These are phyloP conservation scores for Xanthoceras sorbifolium DNA, from an alignment of 345 rosid genomes.

Conservation along the genomic window DNA sequence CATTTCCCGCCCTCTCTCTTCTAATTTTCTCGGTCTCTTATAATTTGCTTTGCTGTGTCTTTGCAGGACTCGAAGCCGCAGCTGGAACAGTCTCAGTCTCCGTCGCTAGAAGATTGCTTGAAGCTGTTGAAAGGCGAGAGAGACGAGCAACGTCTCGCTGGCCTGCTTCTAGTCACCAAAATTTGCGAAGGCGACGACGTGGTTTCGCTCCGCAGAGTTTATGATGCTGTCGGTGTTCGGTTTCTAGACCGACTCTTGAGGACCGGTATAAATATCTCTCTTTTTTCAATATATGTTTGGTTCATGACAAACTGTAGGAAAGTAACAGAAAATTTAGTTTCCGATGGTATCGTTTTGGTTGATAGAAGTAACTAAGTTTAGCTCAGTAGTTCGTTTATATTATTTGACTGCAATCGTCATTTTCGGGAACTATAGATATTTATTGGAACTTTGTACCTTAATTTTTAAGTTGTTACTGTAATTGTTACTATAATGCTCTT, in stretches of 20 bases:
- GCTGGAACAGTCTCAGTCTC: conserved; percentile 12
- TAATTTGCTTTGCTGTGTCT: not conserved
- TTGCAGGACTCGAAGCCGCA: conserved; percentile 33
- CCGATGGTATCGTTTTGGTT: not conserved
- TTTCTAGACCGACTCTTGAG: conserved; percentile 77
- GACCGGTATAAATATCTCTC: conserved; percentile 51
- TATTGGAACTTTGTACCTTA: no score
- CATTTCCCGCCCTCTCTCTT: not conserved
- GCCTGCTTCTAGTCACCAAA: conserved; percentile 79
- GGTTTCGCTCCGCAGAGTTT: conserved; percentile 51
- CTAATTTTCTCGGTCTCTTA: not conserved
- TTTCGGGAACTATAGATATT: no score
- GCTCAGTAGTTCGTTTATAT: not conserved
- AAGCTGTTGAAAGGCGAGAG: conserved; percentile 76
- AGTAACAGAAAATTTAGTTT: not conserved
- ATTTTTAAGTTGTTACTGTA: not conserved
- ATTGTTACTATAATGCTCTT: not conserved
- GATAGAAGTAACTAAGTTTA: not conserved
- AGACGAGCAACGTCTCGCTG: conserved; percentile 94
- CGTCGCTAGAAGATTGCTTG: conserved; percentile 75
- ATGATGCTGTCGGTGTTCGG: conserved; percentile 62
- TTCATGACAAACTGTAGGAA: not conserved
- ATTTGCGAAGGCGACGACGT: conserved; percentile 65
- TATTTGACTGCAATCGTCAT: no score
- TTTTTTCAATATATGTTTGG: not conserved